A percentile compares a stretch with the other conserved stretches of the same genome.
Evolutionary conservation across 2,329 filamentous ascomycete species (phyloP).

Genomic region (Pyrenophora seminiperda): DNA sequence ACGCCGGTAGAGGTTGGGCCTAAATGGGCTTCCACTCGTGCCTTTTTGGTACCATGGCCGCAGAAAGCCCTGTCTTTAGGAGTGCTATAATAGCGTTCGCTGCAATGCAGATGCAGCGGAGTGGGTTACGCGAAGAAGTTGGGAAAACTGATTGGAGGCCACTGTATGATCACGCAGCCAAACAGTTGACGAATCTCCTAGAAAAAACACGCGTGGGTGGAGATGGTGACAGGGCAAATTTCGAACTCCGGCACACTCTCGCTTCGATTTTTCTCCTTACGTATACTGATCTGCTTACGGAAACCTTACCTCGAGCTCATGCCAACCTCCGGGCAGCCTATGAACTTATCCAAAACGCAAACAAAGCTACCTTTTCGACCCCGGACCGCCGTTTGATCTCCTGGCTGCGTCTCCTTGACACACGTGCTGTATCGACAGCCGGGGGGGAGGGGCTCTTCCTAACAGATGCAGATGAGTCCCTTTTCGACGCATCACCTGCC

Average conservation of each 20-base stretch:
- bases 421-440: constrained; percentile 59
- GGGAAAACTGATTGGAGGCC: constrained; percentile 40
- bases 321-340: constrained; percentile 58
- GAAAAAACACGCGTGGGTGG: constrained; percentile 20
- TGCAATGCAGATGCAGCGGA: constrained; percentile 49
- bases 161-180: constrained; percentile 39
- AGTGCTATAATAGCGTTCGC: constrained; percentile 60
- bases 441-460: constrained; percentile 62
- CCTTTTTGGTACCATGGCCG: constrained; percentile 57
- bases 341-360: constrained; percentile 49
- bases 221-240: constrained; percentile 17
- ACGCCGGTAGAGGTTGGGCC: constrained; percentile 58
- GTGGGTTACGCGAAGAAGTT: constrained; percentile 43
- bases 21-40: constrained; percentile 58
- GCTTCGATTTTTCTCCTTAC: constrained; percentile 61
- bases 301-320: constrained; percentile 11
- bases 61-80: constrained; percentile 54
- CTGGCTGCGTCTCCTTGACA: constrained; percentile 63
- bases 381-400: constrained; percentile 57
- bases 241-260: constrained; percentile 51
- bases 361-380: constrained; percentile 29
- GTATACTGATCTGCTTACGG: constrained; percentile 54
- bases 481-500: constrained; percentile 55
- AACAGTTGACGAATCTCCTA: constrained; percentile 31
- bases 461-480: constrained; percentile 54